A percentile compares a stretch with the other conserved stretches of the same genome.
These are phyloP conservation scores for Singerocomus rubriflavus DNA, from an alignment of 1,284 basidiomycete species.

Conservation along the genomic window DNA sequence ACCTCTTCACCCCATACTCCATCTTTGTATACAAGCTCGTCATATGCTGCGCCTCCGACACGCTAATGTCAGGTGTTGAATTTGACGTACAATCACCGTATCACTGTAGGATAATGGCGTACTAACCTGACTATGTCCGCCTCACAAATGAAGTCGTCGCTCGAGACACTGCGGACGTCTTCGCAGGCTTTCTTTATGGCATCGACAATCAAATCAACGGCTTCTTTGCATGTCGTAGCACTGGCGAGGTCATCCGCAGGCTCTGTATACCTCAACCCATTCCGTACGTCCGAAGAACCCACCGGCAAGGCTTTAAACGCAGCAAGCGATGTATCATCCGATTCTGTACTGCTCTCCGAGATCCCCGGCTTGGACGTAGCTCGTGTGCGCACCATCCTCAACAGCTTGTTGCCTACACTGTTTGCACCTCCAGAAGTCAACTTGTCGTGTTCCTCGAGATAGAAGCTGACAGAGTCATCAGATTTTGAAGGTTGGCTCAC, in stretches of 20 bases:
- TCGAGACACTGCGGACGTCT: slow-evolving; percentile 48
- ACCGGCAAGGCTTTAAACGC: slow-evolving; percentile 77
- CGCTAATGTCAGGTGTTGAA: slow-evolving; percentile 39
- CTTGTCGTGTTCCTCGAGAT: slow-evolving; percentile 9
- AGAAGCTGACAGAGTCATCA: slow-evolving; percentile 18
- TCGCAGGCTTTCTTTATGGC: slow-evolving; percentile 66
- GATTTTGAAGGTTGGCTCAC: slow-evolving; percentile 30
- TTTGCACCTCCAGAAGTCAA: slow-evolving; percentile 12
- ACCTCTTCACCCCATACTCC: slow-evolving; percentile 86
- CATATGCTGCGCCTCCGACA: slow-evolving; percentile 77
- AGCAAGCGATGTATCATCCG: slow-evolving; percentile 47
- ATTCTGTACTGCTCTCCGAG: slow-evolving; percentile 28
- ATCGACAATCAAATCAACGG: slow-evolving; percentile 71
- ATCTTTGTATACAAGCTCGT: slow-evolving; percentile 85
- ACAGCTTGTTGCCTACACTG: slow-evolving; percentile 19
- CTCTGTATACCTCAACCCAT: slow-evolving; percentile 54
- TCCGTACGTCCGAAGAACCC: slow-evolving; percentile 56
- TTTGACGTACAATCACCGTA: background rate
- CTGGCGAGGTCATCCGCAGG: slow-evolving; percentile 58
- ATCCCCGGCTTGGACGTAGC: slow-evolving; percentile 29
- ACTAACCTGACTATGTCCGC: slow-evolving; percentile 80
- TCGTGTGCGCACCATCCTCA: slow-evolving; percentile 7
- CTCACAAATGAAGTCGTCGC: slow-evolving; percentile 53
- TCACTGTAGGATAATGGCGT: background rate
- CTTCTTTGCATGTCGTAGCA: slow-evolving; percentile 72